phyloP scores from a whole-genome alignment of 148 eudicot genomes.

The Amaranthus palmeri region DNA sequence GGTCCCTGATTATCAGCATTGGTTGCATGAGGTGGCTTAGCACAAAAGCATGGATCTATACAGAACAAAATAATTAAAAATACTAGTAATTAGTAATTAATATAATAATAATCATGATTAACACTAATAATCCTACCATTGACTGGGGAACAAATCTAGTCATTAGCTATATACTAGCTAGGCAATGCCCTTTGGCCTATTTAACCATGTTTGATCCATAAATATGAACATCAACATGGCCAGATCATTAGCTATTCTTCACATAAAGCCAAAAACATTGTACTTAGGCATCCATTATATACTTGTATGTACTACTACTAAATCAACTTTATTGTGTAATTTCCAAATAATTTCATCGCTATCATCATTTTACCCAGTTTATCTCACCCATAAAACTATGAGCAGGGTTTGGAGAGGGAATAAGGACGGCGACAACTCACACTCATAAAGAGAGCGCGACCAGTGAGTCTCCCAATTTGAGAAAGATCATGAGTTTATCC shows the following conservation, averaged over 20 bases:
- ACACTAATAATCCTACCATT: not conserved
- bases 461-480: too few relatives aligned
- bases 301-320: not conserved
- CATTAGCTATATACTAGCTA: not conserved
- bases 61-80: not conserved
- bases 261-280: not conserved
- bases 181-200: not conserved
- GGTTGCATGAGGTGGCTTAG: slow-evolving; percentile 1
- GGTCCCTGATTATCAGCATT: not conserved
- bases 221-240: slow-evolving; percentile 18
- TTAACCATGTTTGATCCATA: not conserved
- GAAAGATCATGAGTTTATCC: too few relatives aligned
- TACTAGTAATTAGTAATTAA: slow-evolving; percentile 8
- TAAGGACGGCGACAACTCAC: too few relatives aligned
- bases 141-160: slow-evolving; percentile 4
- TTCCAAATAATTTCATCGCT: too few relatives aligned
- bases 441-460: too few relatives aligned
- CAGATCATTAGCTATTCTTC: slow-evolving; percentile 6
- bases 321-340: too few relatives aligned
- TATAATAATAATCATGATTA: slow-evolving; percentile 2
- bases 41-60: not conserved
- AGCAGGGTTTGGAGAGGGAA: too few relatives aligned
- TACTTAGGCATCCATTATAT: not conserved
- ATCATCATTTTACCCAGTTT: too few relatives aligned
- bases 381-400: too few relatives aligned